Percentiles rank a stretch among this genome's conserved stretches.
Conservation (phyloP, 1,284 basidiomycete genomes). For the Jaminaea rosea region DNA sequence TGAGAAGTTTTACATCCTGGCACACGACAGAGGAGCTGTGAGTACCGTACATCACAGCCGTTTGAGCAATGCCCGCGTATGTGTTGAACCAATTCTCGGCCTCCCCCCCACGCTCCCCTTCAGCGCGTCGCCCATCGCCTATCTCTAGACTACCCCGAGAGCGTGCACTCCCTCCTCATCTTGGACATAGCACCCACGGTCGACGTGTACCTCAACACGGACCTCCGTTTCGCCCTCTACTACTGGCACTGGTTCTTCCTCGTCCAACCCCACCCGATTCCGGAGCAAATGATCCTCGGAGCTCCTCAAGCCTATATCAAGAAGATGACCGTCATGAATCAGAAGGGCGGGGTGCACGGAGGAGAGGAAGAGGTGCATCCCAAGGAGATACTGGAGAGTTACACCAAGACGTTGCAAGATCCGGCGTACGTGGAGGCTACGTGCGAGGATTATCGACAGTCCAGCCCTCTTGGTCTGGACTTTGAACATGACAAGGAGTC, state of each 20-base stretch:
- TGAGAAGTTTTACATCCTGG: slow-evolving; percentile 38
- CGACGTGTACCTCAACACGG: slow-evolving; percentile 47
- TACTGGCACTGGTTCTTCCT: slow-evolving; percentile 49
- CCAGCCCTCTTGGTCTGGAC: slow-evolving; percentile 44
- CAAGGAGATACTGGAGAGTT: slow-evolving; percentile 1
- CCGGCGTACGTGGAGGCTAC: slow-evolving; percentile 12
- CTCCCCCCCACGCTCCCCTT: not conserved
- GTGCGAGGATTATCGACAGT: slow-evolving; percentile 49
- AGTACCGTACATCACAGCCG: too few relatives aligned
- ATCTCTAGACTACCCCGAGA: slow-evolving; percentile 44
- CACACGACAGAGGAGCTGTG: slow-evolving; percentile 48
- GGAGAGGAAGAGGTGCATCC: slow-evolving; percentile 3
- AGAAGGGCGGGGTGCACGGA: not conserved
- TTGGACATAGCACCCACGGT: slow-evolving; percentile 39
- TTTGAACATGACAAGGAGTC: slow-evolving; percentile 44
- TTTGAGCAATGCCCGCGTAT: too few relatives aligned
- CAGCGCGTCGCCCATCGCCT: slow-evolving; percentile 48
- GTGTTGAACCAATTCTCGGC: too few relatives aligned
- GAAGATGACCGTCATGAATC: too few relatives aligned
- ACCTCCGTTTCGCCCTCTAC: slow-evolving; percentile 39
- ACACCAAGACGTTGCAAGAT: slow-evolving; percentile 22
- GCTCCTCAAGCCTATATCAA: not conserved
- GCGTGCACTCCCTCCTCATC: slow-evolving; percentile 43
- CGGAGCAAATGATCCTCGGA: slow-evolving; percentile 25
- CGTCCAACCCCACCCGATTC: slow-evolving; percentile 42